These are phyloP conservation scores for Paramecium pentaurelia DNA, from an alignment of 73 alveolate species.

Conservation along the genomic window DNA sequence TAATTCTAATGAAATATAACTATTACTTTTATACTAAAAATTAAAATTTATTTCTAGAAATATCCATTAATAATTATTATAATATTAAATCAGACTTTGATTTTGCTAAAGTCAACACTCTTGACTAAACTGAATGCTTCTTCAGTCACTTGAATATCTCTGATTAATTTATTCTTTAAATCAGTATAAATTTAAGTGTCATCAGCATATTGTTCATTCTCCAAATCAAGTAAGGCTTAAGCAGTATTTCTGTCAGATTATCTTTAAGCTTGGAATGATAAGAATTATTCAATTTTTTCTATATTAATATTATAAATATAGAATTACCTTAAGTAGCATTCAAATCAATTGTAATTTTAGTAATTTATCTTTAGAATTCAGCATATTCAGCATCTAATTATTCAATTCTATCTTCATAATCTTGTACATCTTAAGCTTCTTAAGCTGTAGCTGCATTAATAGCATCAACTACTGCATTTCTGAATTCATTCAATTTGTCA, in stretches of 20 bases:
- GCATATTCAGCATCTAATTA: slow-evolving; percentile 46
- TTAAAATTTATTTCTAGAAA: background rate
- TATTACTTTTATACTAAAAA: background rate
- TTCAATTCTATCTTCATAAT: slow-evolving; percentile 25
- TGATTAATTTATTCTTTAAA: background rate
- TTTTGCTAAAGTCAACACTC: slow-evolving; percentile 18
- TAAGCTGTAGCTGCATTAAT: slow-evolving; percentile 33
- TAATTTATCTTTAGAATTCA: slow-evolving; percentile 41
- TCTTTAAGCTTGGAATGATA: slow-evolving; percentile 32
- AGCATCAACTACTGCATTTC: slow-evolving; percentile 42
- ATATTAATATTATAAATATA: too few relatives aligned
- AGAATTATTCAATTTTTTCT: slow-evolving; percentile 29
- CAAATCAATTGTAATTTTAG: background rate
- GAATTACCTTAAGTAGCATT: slow-evolving; percentile 23
- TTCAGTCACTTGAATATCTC: slow-evolving; percentile 42
- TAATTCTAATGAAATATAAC: background rate
- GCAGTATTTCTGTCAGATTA: slow-evolving; percentile 35
- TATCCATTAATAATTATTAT: background rate
- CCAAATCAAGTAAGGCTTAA: slow-evolving; percentile 3
- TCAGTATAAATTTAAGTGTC: slow-evolving; percentile 43
- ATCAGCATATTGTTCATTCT: slow-evolving; percentile 34
- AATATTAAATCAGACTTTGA: slow-evolving; percentile 3
- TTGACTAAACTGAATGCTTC: slow-evolving; percentile 30
- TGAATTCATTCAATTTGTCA: slow-evolving; percentile 14
- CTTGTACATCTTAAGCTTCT: slow-evolving; percentile 23